A percentile compares a stretch with the other conserved stretches of the same genome.
These are phyloP conservation scores for Agrostemma githago DNA, from an alignment of 148 eudicot species.

Conservation along the genomic window DNA sequence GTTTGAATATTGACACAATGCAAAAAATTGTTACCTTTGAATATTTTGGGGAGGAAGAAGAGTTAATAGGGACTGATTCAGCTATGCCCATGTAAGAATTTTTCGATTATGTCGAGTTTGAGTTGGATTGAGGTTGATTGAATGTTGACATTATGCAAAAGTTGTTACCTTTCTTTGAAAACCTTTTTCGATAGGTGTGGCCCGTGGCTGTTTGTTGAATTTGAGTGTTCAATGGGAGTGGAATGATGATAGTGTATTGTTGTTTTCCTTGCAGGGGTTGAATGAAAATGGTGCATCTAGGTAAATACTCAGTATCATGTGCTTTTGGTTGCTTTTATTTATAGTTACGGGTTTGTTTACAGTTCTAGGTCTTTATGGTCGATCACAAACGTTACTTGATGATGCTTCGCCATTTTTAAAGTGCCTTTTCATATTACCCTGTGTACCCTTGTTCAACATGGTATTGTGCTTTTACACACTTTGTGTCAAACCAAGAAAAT, in stretches of 20 bases:
- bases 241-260: slow-evolving; percentile 6
- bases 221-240: neutral
- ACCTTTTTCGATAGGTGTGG: neutral
- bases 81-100: neutral
- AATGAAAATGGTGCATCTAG: slow-evolving; percentile 17
- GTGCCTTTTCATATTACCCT: neutral
- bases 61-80: neutral
- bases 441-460: neutral
- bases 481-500: neutral
- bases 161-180: neutral
- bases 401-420: neutral
- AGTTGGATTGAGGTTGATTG: neutral
- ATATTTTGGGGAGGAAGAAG: neutral
- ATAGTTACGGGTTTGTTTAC: neutral
- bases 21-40: neutral
- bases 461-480: neutral
- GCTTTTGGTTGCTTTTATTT: neutral
- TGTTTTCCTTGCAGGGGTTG: slow-evolving; percentile 22
- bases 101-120: neutral
- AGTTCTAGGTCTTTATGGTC: neutral
- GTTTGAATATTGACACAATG: neutral
- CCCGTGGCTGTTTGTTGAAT: neutral
- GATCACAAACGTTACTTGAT: neutral
- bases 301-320: slow-evolving; percentile 12
- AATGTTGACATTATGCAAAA: neutral